A percentile compares a stretch with the other conserved stretches of the same genome.
Evolutionary conservation across 139 green algal species (phyloP).

Genomic region (Gonium pectorale): DNA sequence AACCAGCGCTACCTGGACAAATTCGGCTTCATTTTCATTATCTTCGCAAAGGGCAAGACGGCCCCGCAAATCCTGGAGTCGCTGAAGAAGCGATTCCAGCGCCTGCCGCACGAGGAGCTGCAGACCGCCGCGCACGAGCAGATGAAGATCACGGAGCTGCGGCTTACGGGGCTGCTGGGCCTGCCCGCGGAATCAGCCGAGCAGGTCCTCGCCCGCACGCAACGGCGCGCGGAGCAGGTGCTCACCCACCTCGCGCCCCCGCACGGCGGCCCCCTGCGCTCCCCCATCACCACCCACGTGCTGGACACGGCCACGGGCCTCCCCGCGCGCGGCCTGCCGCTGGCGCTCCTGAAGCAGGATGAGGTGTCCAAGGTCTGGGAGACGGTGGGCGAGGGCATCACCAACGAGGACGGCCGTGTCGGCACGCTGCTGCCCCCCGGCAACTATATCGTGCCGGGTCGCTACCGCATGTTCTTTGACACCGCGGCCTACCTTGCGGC

Average conservation of each 20-base stretch:
- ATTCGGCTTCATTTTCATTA: slow-evolving; percentile 96
- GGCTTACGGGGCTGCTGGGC: slow-evolving; percentile 75
- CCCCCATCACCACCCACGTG: slow-evolving; percentile 96
- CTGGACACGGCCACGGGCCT: slow-evolving; percentile 87
- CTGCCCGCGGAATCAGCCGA: background rate
- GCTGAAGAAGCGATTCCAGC: slow-evolving; percentile 60
- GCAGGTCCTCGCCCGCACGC: background rate
- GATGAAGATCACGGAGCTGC: slow-evolving; percentile 96
- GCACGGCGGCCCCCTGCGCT: slow-evolving; percentile 52
- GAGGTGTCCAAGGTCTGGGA: slow-evolving; percentile 64
- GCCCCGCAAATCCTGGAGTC: slow-evolving; percentile 74
- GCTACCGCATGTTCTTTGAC: slow-evolving; percentile 89
- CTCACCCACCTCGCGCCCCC: slow-evolving; percentile 24
- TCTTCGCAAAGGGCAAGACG: slow-evolving; percentile 85
- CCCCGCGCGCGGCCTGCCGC: slow-evolving; percentile 80
- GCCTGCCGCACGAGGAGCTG: slow-evolving; percentile 75
- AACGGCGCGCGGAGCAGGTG: slow-evolving; percentile 60
- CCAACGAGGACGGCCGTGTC: slow-evolving; percentile 84
- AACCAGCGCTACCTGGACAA: slow-evolving; percentile 82
- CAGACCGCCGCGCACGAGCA: slow-evolving; percentile 86
- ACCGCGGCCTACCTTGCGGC: slow-evolving; percentile 77
- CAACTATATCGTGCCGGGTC: slow-evolving; percentile 71
- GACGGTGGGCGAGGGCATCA: slow-evolving; percentile 64
- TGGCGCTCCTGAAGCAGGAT: slow-evolving; percentile 73
- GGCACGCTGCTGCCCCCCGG: slow-evolving; percentile 71